Percentiles rank a stretch among this genome's conserved stretches.
phyloP scores from a whole-genome alignment of 345 rosid species.

The Arabis hirsuta region DNA sequence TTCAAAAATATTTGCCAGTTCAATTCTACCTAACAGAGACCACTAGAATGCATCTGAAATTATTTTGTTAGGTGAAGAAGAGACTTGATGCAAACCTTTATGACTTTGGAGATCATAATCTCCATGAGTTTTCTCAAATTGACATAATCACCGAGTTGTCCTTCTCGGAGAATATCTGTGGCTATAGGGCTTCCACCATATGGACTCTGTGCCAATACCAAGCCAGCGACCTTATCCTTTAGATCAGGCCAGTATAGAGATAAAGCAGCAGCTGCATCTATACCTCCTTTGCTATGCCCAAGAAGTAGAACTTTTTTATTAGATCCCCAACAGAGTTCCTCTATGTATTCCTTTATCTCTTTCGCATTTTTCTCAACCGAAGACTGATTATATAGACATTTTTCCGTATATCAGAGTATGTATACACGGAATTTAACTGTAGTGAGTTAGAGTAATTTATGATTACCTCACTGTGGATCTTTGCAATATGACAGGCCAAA shows the following conservation, averaged over 20 bases:
- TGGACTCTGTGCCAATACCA: slow-evolving; percentile 90
- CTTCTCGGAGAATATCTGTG: slow-evolving; percentile 88
- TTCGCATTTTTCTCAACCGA: slow-evolving; percentile 97
- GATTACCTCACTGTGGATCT: slow-evolving; percentile 95
- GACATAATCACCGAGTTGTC: slow-evolving; percentile 96
- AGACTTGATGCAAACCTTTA: slow-evolving; percentile 61
- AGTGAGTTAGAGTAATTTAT: slow-evolving; percentile 6
- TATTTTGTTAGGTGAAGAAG: not conserved
- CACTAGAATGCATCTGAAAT: slow-evolving; percentile 8
- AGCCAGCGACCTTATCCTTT: slow-evolving; percentile 92
- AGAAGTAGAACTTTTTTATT: slow-evolving; percentile 87
- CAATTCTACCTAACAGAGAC: slow-evolving; percentile 4
- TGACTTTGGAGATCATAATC: slow-evolving; percentile 84
- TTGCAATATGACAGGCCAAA: slow-evolving; percentile 89
- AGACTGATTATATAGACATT: slow-evolving; percentile 60
- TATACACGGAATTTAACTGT: not conserved
- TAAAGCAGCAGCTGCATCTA: slow-evolving; percentile 95
- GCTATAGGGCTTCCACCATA: slow-evolving; percentile 97
- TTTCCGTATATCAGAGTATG: slow-evolving; percentile 29
- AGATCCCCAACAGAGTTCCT: slow-evolving; percentile 97
- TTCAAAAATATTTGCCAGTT: not conserved
- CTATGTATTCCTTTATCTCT: slow-evolving; percentile 91
- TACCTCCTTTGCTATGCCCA: slow-evolving; percentile 99
- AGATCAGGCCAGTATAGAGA: slow-evolving; percentile 95
- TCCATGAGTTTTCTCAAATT: slow-evolving; percentile 84